These are phyloP conservation scores for Chaetomium tenue DNA, from an alignment of 495 filamentous ascomycete species.

Conservation along the genomic window DNA sequence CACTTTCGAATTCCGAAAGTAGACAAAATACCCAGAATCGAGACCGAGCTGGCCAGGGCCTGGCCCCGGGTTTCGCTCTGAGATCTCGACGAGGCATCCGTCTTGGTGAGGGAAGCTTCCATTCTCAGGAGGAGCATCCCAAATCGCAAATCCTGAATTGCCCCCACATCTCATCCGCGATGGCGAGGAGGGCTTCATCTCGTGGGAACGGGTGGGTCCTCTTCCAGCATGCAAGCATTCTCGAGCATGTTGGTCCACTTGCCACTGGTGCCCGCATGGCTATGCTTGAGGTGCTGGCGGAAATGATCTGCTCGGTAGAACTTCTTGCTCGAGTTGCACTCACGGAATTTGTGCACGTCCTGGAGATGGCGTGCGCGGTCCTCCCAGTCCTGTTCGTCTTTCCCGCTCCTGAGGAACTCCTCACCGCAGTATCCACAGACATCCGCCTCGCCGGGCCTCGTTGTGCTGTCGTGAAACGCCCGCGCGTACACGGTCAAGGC, in stretches of 20 bases:
- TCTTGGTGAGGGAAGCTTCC: background rate
- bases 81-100: no score
- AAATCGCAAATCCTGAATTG: background rate
- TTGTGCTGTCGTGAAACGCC: slow-evolving; percentile 80
- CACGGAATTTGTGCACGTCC: slow-evolving; percentile 90
- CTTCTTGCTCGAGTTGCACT: slow-evolving; percentile 98
- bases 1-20: background rate
- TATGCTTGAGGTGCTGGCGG: slow-evolving; percentile 96
- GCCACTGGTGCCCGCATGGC: slow-evolving; percentile 91
- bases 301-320: slow-evolving; percentile 98
- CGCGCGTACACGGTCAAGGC: slow-evolving; percentile 72
- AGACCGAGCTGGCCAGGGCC: background rate
- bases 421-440: slow-evolving; percentile 95
- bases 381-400: slow-evolving; percentile 72
- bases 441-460: slow-evolving; percentile 60
- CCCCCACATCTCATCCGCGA: background rate
- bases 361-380: slow-evolving; percentile 80
- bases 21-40: slow-evolving; percentile 2
- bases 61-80: no score
- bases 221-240: slow-evolving; percentile 95
- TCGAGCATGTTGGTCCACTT: slow-evolving; percentile 99
- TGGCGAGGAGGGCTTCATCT: slow-evolving; percentile 12
- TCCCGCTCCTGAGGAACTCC: slow-evolving; percentile 72
- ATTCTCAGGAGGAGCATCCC: background rate
- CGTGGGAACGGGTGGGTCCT: slow-evolving; percentile 47